phyloP scores from a whole-genome alignment of 306 rosid genomes.

The Sphenostylis stenocarpa region DNA sequence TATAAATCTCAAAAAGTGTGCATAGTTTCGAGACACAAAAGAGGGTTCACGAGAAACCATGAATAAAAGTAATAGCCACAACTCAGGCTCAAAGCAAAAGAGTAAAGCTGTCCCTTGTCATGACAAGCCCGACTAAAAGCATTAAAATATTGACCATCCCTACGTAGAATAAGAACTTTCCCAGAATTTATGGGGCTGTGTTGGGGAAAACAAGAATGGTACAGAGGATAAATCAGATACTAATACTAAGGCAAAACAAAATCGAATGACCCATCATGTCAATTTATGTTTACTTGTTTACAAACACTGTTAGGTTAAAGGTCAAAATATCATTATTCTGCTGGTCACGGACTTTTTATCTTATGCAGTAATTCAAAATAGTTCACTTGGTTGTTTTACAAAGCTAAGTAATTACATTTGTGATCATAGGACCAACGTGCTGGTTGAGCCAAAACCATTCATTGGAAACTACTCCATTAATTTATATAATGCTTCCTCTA shows the following conservation, averaged over 20 bases:
- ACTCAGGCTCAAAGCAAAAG: conserved; percentile 35
- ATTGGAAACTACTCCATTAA: background rate
- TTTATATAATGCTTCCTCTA: conserved; percentile 4
- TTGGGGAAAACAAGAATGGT: background rate
- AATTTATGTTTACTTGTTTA: conserved; percentile 34
- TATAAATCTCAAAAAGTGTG: background rate
- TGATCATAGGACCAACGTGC: conserved; percentile 18
- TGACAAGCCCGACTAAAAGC: conserved; percentile 40
- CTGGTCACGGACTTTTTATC: conserved; percentile 41
- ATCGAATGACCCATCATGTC: conserved; percentile 41
- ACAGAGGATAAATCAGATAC: conserved; percentile 39
- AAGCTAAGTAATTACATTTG: conserved; percentile 8
- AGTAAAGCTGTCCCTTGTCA: conserved; percentile 41
- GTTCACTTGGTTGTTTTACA: background rate
- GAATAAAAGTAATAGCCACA: conserved; percentile 25
- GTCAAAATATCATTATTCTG: conserved; percentile 42
- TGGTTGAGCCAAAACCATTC: conserved; percentile 9
- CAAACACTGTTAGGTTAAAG: conserved; percentile 23
- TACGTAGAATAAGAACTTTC: conserved; percentile 21
- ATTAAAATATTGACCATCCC: conserved; percentile 25
- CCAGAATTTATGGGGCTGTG: conserved; percentile 17
- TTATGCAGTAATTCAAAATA: conserved; percentile 28
- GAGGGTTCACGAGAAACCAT: conserved; percentile 32
- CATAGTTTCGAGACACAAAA: conserved; percentile 20
- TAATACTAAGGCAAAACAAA: conserved; percentile 27